Evolutionary conservation across 305 asterid genomes (phyloP).

Genomic region (Nicotiana rustica): DNA sequence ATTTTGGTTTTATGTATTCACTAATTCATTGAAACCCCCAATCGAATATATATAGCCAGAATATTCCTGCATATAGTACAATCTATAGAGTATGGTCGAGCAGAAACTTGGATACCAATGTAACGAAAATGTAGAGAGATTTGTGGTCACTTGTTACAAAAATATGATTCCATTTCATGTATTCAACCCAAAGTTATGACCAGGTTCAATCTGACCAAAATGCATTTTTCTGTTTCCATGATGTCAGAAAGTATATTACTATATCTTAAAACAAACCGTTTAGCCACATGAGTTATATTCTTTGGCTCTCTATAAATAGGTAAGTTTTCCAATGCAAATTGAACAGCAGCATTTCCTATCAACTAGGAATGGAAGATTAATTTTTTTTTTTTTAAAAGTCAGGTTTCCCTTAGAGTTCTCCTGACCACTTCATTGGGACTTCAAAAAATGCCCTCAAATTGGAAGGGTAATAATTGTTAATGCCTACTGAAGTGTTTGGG

Average conservation of each 20-base stretch:
- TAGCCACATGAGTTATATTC: not conserved
- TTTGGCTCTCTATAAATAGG: not conserved
- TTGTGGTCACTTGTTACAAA: conserved; percentile 29
- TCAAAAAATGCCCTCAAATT: not conserved
- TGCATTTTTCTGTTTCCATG: not conserved
- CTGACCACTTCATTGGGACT: conserved; percentile 39
- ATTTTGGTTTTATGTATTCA: not conserved
- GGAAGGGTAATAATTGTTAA: not conserved
- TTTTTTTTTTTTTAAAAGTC: no score
- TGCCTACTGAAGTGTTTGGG: no score
- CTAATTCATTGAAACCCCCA: no score
- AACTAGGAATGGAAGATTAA: not conserved
- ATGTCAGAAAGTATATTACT: not conserved
- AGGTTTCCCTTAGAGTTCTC: no score
- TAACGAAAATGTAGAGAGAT: not conserved
- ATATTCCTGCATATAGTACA: no score
- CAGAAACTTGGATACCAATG: not conserved
- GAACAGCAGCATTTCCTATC: not conserved
- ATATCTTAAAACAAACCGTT: not conserved
- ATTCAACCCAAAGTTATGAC: conserved; percentile 31
- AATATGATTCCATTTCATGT: conserved; percentile 33
- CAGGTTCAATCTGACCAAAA: conserved; percentile 35
- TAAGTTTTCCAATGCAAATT: not conserved
- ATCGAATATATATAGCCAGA: no score
- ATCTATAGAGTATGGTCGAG: no score